These are phyloP conservation scores for Emmonsiellopsis sp. DNA, from an alignment of 2,329 filamentous ascomycete genomes.

Conservation along the genomic window DNA sequence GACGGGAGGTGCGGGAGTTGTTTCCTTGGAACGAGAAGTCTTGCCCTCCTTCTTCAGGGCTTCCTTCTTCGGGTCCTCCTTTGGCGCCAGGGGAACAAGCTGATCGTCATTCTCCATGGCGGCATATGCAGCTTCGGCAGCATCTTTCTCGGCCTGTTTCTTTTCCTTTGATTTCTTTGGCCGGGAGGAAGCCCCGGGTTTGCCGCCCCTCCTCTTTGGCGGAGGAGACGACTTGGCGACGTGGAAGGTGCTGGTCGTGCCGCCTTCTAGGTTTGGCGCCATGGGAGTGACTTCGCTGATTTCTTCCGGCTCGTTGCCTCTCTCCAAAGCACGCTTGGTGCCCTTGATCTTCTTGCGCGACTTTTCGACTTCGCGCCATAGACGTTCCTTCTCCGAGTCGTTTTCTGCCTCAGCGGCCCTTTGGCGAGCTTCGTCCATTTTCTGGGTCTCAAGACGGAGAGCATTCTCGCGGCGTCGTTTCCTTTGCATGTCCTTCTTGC, in stretches of 20 bases:
- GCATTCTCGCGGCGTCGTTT: constrained; percentile 93
- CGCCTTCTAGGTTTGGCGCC: constrained; percentile 73
- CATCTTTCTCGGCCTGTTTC: constrained; percentile 60
- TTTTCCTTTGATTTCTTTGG: constrained; percentile 81
- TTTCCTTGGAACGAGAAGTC: constrained; percentile 31
- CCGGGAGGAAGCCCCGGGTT: constrained; percentile 43
- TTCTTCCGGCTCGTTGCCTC: constrained; percentile 66
- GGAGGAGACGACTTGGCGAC: constrained; percentile 47
- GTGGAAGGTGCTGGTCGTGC: constrained; percentile 76
- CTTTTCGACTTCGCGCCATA: constrained; percentile 76
- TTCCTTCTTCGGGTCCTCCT: constrained; percentile 43
- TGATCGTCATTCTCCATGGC: constrained; percentile 44
- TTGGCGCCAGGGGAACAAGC: constrained; percentile 43
- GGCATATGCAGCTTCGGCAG: constrained; percentile 78
- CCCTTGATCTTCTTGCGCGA: constrained; percentile 88
- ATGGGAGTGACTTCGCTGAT: constrained; percentile 60
- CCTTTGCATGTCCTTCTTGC: constrained; percentile 99
- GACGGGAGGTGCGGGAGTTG: constrained; percentile 44
- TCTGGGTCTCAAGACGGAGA: constrained; percentile 76
- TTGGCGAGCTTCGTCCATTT: constrained; percentile 69
- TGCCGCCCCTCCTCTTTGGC: constrained; percentile 46
- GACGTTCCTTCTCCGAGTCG: constrained; percentile 69
- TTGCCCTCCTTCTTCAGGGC: constrained; percentile 35
- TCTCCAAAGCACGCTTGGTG: constrained; percentile 77
- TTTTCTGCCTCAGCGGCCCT: constrained; percentile 71